phyloP scores from a whole-genome alignment of 2,329 filamentous ascomycete species.

The Botrytis galanthina region DNA sequence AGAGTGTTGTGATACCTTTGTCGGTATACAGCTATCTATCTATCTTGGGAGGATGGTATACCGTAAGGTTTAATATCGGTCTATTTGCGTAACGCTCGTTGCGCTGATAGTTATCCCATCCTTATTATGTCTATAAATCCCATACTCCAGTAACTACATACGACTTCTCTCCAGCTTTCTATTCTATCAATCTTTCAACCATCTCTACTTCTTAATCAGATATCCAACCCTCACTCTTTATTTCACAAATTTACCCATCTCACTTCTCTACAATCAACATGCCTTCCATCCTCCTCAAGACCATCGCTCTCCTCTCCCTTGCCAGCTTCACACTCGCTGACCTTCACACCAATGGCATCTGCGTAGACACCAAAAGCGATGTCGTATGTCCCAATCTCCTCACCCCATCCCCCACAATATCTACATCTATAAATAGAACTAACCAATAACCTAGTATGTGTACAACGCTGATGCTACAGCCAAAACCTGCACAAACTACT shows the following conservation, averaged over 20 bases:
- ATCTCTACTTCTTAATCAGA: neutral
- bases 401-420: neutral
- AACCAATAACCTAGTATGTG: neutral
- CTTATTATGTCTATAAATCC: neutral
- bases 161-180: neutral
- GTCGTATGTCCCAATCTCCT: neutral
- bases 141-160: neutral
- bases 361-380: neutral
- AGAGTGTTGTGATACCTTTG: neutral
- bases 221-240: neutral
- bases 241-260: neutral
- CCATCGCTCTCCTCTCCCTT: conserved; percentile 11
- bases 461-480: conserved; percentile 1
- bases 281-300: conserved; percentile 10
- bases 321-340: conserved; percentile 14
- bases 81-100: neutral
- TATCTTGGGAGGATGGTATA: neutral
- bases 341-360: neutral
- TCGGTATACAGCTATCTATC: neutral
- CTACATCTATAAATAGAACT: neutral
- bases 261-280: neutral
- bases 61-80: neutral
- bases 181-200: neutral
- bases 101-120: too few relatives aligned
- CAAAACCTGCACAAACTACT: neutral